Conservation (phyloP, 768 basidiomycete genomes). For the Trametes villosa region DNA sequence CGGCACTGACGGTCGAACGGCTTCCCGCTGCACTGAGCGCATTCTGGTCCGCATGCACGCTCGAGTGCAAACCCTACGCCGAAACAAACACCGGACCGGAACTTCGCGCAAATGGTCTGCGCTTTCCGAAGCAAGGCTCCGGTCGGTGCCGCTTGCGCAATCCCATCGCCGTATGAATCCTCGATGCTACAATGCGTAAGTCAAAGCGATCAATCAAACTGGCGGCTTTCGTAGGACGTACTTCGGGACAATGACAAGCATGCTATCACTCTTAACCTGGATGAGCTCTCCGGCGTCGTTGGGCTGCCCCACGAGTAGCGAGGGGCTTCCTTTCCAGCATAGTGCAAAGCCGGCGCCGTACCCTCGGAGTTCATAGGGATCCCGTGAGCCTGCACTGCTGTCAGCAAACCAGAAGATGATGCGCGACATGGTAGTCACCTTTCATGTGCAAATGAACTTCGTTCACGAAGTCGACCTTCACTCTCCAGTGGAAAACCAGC, state of each 20-base stretch:
- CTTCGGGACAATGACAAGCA: conserved; percentile 87
- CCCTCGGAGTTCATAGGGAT: conserved; percentile 73
- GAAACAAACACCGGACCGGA: conserved; percentile 83
- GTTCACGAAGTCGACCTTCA: conserved; percentile 65
- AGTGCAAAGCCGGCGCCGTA: conserved; percentile 87
- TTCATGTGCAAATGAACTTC: conserved; percentile 86
- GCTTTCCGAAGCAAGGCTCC: conserved; percentile 25
- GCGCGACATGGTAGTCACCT: conserved; percentile 48
- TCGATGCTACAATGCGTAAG: conserved; percentile 23
- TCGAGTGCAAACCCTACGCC: conserved; percentile 86
- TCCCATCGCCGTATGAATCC: conserved; percentile 27
- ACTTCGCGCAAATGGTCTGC: conserved; percentile 80
- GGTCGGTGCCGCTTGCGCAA: not conserved
- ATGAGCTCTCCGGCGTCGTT: conserved; percentile 79
- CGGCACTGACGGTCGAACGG: conserved; percentile 81
- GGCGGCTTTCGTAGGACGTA: conserved; percentile 41
- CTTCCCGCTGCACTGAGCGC: conserved; percentile 59
- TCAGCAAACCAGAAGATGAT: not conserved
- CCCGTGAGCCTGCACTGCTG: conserved; percentile 67
- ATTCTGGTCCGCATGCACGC: conserved; percentile 76
- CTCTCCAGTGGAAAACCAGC: conserved; percentile 83
- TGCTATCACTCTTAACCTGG: conserved; percentile 79
- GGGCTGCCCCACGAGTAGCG: conserved; percentile 66
- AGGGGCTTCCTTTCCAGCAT: conserved; percentile 79
- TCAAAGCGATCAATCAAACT: not conserved